Evolutionary conservation across 2,329 filamentous ascomycete genomes (phyloP), one percentile per base, ranked within the genome.

Genomic region (Pezicula radicicola): DNA sequence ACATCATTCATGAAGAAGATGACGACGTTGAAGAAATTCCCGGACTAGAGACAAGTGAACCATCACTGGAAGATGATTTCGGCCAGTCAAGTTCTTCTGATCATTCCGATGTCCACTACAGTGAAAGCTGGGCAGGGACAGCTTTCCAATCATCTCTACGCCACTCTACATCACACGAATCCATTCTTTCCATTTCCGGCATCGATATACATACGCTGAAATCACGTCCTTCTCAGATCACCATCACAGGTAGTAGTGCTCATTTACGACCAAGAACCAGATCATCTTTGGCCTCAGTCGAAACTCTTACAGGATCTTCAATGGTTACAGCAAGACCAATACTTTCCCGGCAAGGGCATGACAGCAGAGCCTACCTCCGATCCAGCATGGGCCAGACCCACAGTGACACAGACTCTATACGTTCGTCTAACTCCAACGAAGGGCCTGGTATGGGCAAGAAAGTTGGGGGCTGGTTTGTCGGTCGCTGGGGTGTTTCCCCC

Each of bases 121-220:
- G 46, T 15, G 46, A 61, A n/a, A 47, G 57, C 16, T 62, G 63
- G 61, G 40, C 59, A 53, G 40, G 18, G 8, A 69, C 48, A 63
- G 63, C 57, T 60, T 70, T 72, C 59, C 69, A 67, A 51, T 73
- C 71, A 49, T 68, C 70, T 2, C 69, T 92, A 4, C 87, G 83
- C 39, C 85, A 87, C 30, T 78, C 84, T 3, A 66, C 84, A 2
- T 96, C 92, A 1, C 91, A 96, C 61, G 92, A 97, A 66, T 96
- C 90, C 16, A 85, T 97, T 55, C 81, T 97, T 60, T 97, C 92
- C 0, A 80, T 96, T 2, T 83, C 86, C 0, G 91, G 91, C 2
- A 86, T 96, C 67, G 93, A 97, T 65, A 95, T 96, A 46, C 91
- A 96, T 67, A 91, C 88, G 0, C 76, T 95, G 4, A 85, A 87